phyloP scores from a whole-genome alignment of 2,329 filamentous ascomycete species.

The Colletotrichum sp. region DNA sequence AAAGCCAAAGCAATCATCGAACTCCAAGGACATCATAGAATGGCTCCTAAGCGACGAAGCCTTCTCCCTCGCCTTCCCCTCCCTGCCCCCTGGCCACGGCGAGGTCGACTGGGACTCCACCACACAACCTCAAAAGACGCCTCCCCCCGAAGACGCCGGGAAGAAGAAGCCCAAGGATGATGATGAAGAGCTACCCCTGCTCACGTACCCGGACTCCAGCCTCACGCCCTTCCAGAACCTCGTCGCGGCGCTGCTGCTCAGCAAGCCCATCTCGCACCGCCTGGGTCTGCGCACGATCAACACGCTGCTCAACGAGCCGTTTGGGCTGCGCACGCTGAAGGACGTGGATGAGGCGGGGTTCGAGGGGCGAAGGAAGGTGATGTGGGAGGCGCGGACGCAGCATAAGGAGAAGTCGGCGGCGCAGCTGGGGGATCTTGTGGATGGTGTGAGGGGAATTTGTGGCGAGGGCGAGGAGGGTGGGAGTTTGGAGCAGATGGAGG shows the following conservation, averaged over 20 bases:
- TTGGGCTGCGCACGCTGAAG: constrained; percentile 24
- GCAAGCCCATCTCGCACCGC: constrained; percentile 45
- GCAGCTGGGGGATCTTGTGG: constrained; percentile 32
- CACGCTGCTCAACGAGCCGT: constrained; percentile 47
- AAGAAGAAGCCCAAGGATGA: background rate
- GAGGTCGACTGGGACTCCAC: background rate
- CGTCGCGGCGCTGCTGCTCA: constrained; percentile 45
- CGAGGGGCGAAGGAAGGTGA: constrained; percentile 39
- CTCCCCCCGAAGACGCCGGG: background rate
- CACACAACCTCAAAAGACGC: background rate
- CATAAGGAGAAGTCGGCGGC: constrained; percentile 49
- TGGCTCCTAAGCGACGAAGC: background rate
- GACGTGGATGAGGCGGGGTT: constrained; percentile 36
- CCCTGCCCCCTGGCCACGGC: background rate
- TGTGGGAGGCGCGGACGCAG: constrained; percentile 46
- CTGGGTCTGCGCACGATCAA: constrained; percentile 46
- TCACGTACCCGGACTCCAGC: constrained; percentile 5
- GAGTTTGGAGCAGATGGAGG: background rate
- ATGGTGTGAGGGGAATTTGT: background rate
- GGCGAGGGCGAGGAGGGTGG: background rate
- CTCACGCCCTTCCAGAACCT: constrained; percentile 49
- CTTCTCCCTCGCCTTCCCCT: background rate
- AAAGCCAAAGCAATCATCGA: background rate
- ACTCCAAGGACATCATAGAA: background rate
- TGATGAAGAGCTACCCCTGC: background rate